A percentile compares a stretch with the other conserved stretches of the same genome.
These are phyloP conservation scores for Amanita fuliginea DNA, from an alignment of 768 basidiomycete genomes.

Conservation along the genomic window DNA sequence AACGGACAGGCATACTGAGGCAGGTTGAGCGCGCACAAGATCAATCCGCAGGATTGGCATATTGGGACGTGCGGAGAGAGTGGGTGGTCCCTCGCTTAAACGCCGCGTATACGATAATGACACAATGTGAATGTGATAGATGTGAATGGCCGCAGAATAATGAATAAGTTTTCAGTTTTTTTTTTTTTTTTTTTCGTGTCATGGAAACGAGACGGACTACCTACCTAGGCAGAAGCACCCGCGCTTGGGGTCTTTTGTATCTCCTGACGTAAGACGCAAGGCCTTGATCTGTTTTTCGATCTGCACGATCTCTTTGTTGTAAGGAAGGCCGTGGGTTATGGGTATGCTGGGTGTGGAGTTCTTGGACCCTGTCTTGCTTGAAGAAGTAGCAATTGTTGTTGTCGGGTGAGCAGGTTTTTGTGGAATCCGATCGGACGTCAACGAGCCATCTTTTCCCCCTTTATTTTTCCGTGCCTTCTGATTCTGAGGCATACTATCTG, in stretches of 20 bases:
- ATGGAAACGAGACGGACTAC: neutral
- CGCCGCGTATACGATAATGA: neutral
- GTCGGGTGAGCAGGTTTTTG: conserved; percentile 14
- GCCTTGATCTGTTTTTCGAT: conserved; percentile 38
- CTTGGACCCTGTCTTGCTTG: conserved; percentile 9
- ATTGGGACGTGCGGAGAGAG: conserved; percentile 48
- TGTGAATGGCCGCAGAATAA: neutral
- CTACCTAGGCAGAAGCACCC: conserved; percentile 66
- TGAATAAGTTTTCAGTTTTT: neutral
- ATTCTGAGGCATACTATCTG: neutral
- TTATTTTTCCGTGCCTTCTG: conserved; percentile 32
- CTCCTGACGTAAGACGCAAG: conserved; percentile 22
- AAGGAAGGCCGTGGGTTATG: conserved; percentile 18
- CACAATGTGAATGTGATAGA: neutral
- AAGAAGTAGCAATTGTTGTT: neutral
- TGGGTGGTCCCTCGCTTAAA: conserved; percentile 41
- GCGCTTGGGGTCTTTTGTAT: conserved; percentile 41
- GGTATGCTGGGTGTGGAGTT: conserved; percentile 22
- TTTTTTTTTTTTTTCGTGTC: no score
- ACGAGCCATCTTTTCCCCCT: conserved; percentile 13
- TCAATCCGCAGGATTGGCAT: conserved; percentile 48
- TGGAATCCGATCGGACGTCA: conserved; percentile 47
- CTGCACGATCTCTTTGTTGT: conserved; percentile 35
- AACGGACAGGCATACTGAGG: conserved; percentile 46
- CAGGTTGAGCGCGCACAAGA: conserved; percentile 48